Conservation (phyloP, 2,329 filamentous ascomycete genomes). For the Monosporascus cannonballus region DNA sequence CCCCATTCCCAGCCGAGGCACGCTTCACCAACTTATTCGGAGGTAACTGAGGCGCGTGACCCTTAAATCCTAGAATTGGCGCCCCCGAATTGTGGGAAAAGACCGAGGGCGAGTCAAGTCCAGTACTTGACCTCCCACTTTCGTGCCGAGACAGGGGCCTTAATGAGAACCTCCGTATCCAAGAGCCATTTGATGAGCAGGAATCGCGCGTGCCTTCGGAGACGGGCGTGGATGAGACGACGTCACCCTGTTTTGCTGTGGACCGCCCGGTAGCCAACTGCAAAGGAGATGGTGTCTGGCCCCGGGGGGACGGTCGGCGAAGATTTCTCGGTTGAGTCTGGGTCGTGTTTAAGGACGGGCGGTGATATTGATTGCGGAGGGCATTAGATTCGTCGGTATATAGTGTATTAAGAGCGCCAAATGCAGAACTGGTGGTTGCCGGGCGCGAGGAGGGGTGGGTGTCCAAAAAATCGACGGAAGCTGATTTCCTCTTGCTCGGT, state of each 20-base stretch:
- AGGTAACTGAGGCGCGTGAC: slow-evolving; percentile 38
- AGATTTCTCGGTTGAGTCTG: slow-evolving; percentile 18
- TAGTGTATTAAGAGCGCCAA: slow-evolving; percentile 12
- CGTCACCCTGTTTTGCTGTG: slow-evolving; percentile 26
- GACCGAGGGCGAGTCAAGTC: slow-evolving; percentile 59
- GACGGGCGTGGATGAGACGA: slow-evolving; percentile 17
- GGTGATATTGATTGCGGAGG: slow-evolving; percentile 24
- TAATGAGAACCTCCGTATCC: slow-evolving; percentile 66
- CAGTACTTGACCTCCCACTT: slow-evolving; percentile 58
- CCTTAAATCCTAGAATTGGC: slow-evolving; percentile 49
- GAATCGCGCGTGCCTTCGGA: slow-evolving; percentile 49
- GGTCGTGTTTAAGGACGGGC: background rate
- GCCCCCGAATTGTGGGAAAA: slow-evolving; percentile 62
- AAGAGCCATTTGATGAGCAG: slow-evolving; percentile 58
- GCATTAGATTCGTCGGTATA: slow-evolving; percentile 28
- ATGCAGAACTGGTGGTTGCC: slow-evolving; percentile 34
- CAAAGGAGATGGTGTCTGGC: slow-evolving; percentile 36
- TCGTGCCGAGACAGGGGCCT: slow-evolving; percentile 60
- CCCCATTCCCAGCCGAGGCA: slow-evolving; percentile 48
- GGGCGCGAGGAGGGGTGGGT: slow-evolving; percentile 33
- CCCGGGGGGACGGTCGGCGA: slow-evolving; percentile 18
- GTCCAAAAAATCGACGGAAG: slow-evolving; percentile 29
- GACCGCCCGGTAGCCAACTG: slow-evolving; percentile 36
- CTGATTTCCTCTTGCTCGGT: slow-evolving; percentile 26
- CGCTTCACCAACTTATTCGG: slow-evolving; percentile 78